Evolutionary conservation across 2,329 filamentous ascomycete species (phyloP).

Genomic region (Alternaria triticimaculans): DNA sequence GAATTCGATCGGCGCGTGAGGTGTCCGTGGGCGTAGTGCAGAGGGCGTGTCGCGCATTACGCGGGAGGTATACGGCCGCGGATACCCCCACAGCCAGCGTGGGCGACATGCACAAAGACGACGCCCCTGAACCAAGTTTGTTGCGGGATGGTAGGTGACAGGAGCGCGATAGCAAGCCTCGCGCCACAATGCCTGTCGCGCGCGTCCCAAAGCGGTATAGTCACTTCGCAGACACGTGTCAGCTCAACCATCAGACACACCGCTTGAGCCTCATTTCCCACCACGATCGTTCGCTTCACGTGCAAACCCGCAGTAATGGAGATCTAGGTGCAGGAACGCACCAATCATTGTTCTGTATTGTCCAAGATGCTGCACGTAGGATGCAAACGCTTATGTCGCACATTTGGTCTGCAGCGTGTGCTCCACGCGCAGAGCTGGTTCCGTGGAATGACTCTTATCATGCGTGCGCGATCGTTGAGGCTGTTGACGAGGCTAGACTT

Average conservation of each 20-base stretch:
- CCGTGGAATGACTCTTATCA: conserved; percentile 9
- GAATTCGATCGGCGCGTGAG: not conserved
- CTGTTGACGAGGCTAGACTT: not conserved
- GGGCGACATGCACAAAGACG: not conserved
- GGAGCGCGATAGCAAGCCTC: not conserved
- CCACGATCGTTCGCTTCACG: not conserved
- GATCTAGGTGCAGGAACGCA: not conserved
- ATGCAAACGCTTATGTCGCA: conserved; percentile 7
- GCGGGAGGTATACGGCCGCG: not conserved
- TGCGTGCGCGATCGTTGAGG: not conserved
- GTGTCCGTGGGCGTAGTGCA: not conserved
- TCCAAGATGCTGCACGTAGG: not conserved
- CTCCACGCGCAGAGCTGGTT: not conserved
- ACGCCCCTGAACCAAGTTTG: not conserved
- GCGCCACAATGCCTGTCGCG: not conserved
- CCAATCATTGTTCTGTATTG: not conserved
- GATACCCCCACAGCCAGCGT: not conserved
- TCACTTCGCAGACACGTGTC: conserved; percentile 6
- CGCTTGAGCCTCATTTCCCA: conserved; percentile 13
- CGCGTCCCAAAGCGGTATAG: not conserved
- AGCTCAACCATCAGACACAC: conserved; percentile 11
- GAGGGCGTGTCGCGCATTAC: not conserved
- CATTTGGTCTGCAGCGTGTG: not conserved
- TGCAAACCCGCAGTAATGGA: not conserved
- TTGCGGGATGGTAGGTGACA: not conserved